These are phyloP conservation scores for Elongisporangium prolatum DNA, from an alignment of 352 stramenopile species.

Conservation along the genomic window DNA sequence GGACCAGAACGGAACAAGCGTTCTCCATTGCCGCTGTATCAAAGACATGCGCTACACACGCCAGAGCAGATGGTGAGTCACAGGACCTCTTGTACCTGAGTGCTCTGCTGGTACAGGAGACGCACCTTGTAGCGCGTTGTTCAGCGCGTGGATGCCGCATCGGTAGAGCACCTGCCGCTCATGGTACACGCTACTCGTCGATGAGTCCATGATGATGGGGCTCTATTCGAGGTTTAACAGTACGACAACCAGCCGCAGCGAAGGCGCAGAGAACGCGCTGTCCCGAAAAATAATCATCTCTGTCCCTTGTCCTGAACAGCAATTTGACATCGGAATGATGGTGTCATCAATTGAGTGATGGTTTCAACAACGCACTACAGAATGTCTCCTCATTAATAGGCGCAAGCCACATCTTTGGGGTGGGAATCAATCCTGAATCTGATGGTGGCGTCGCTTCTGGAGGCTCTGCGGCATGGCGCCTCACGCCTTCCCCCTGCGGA, in stretches of 20 bases:
- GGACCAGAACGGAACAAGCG: constrained; percentile 32
- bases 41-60: constrained; percentile 37
- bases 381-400: background rate
- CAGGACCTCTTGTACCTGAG: background rate
- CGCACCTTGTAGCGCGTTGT: constrained; percentile 73
- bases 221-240: background rate
- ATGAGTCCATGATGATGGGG: background rate
- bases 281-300: background rate
- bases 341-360: background rate
- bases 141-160: constrained; percentile 78
- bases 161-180: constrained; percentile 69
- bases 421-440: background rate
- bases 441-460: background rate
- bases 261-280: background rate
- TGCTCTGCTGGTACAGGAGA: background rate
- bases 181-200: constrained; percentile 46
- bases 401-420: background rate
- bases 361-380: background rate
- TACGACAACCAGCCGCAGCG: background rate
- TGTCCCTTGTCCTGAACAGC: background rate
- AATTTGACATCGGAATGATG: background rate
- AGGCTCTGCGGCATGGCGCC: background rate
- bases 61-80: background rate
- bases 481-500: background rate
- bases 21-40: constrained; percentile 41